Base-by-base conservation (phyloP, 257 asterid species). In the Linderniella brevidens region DNA sequence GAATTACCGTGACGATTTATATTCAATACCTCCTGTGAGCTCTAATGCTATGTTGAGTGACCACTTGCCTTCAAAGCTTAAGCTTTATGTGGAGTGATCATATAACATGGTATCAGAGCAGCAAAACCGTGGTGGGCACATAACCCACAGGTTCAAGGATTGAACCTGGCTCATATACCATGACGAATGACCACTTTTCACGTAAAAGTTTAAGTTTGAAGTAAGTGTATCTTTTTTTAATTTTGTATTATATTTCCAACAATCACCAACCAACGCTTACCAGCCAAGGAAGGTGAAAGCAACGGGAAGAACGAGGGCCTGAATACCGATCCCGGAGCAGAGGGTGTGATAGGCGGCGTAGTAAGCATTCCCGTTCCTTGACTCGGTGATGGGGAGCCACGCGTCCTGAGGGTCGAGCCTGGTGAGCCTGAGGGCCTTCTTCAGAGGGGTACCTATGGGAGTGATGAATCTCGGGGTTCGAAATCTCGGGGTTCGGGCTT, bases 221-320 rank as follows among this genome's bases (percentile, higher is more conserved):
- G 13, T 48, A 19, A 0, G 13, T 8, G 7, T 29, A 32, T 14
- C 0, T 1, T 37, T 6, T 6, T 37, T 37, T 37, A 11, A 37
- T 37, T n/a, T n/a, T n/a, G 32, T 25, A 25, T 25, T 6, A 25
- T 25, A 25, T 25, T 25, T 25, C 32, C 6, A 25, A 25, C 6
- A 25, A 25, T 3, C 6, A 25, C 6, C 15, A 10, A 39, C 9
- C 15, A 39, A 11, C 15, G 10, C 3, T 13, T 68, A 86, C 96
- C 97, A 86, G 65, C 94, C 97, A 52, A 86, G 97, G 44, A 82
- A 62, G 54, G 97, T 86, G 72, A 86, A 82, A 56, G 97, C 79
- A 48, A 86, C 92, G 0, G 94, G 97, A 35, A 86, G 79, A 48
- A 86, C 60, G 10, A 86, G 92, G 20, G 97, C 97, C 61, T 86